A percentile compares a stretch with the other conserved stretches of the same genome.
Conservation (phyloP, 352 stramenopile genomes). For the Phytopythium cucurbitacearum region DNA sequence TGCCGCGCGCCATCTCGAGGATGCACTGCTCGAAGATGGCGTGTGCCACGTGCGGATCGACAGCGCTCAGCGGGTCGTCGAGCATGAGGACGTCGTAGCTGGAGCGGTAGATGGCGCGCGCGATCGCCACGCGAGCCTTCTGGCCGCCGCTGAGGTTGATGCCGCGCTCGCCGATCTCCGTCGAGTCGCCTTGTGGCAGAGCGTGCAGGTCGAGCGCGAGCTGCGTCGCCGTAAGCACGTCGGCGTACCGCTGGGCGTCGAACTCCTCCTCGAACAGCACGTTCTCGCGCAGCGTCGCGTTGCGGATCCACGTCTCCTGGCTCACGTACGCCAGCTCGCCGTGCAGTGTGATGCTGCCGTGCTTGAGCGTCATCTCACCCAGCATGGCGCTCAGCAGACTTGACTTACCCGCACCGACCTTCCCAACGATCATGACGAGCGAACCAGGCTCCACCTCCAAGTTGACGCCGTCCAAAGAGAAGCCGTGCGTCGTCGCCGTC, state of each 20-base stretch:
- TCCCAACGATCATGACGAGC: conserved; percentile 52
- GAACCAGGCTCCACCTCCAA: conserved; percentile 58
- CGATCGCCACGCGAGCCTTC: conserved; percentile 80
- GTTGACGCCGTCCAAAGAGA: conserved; percentile 28
- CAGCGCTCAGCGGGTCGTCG: conserved; percentile 92
- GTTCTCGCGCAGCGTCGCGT: conserved; percentile 87
- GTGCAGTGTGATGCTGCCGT: conserved; percentile 15
- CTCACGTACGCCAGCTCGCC: conserved; percentile 70
- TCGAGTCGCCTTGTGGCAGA: conserved; percentile 48
- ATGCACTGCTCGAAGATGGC: conserved; percentile 92
- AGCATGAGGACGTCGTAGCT: conserved; percentile 90
- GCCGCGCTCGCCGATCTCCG: conserved; percentile 54
- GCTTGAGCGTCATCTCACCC: conserved; percentile 34
- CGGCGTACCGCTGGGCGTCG: conserved; percentile 26
- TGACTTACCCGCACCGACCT: conserved; percentile 48
- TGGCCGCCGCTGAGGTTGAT: conserved; percentile 62
- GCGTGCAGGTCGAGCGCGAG: conserved; percentile 33
- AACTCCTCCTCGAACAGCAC: conserved; percentile 76
- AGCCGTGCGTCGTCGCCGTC: conserved; percentile 4
- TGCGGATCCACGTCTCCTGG: conserved; percentile 92
- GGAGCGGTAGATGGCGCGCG: conserved; percentile 88
- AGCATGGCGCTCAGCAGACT: conserved; percentile 48
- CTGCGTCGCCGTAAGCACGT: conserved; percentile 30
- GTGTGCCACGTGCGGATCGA: conserved; percentile 94
- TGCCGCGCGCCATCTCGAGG: conserved; percentile 34